Evolutionary conservation across 106 monocot genomes (phyloP).

Genomic region (Narthecium ossifragum): DNA sequence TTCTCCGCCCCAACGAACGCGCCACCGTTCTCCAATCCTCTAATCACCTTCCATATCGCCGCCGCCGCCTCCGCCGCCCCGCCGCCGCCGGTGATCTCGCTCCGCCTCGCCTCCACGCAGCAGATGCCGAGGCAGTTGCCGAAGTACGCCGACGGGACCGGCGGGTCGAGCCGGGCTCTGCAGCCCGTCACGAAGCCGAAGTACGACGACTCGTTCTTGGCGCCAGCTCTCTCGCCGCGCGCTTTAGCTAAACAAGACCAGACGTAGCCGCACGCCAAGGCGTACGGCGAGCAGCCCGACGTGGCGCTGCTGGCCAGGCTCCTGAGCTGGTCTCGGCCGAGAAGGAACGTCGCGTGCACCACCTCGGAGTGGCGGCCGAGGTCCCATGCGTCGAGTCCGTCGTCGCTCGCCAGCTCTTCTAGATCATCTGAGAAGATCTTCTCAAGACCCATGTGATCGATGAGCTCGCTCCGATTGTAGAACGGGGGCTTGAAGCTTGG

Average conservation of each 20-base stretch:
- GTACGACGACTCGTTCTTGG: background rate
- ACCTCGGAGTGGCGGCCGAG: background rate
- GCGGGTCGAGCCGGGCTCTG: slow-evolving; percentile 12
- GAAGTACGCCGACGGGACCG: slow-evolving; percentile 27
- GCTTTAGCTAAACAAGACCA: slow-evolving; percentile 19
- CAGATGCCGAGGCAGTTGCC: slow-evolving; percentile 30
- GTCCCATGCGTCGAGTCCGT: background rate
- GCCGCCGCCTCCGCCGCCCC: slow-evolving; percentile 15
- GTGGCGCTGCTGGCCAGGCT: background rate
- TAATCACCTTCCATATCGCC: slow-evolving; percentile 17
- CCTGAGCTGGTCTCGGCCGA: background rate
- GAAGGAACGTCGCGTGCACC: background rate
- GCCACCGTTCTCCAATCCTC: background rate
- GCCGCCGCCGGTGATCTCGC: slow-evolving; percentile 7
- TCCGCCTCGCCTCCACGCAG: background rate
- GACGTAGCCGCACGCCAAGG: slow-evolving; percentile 17
- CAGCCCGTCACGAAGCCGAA: slow-evolving; percentile 18
- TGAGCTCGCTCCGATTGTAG: background rate
- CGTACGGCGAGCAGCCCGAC: slow-evolving; percentile 18
- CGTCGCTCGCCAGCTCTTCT: no score
- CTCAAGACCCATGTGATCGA: background rate
- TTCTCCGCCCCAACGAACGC: background rate
- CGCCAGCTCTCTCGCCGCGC: background rate
- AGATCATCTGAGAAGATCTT: background rate
- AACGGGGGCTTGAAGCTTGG: background rate